Base-by-base conservation (phyloP, 176 grass and related monocot genomes). In the Oryza glumipatula region DNA sequence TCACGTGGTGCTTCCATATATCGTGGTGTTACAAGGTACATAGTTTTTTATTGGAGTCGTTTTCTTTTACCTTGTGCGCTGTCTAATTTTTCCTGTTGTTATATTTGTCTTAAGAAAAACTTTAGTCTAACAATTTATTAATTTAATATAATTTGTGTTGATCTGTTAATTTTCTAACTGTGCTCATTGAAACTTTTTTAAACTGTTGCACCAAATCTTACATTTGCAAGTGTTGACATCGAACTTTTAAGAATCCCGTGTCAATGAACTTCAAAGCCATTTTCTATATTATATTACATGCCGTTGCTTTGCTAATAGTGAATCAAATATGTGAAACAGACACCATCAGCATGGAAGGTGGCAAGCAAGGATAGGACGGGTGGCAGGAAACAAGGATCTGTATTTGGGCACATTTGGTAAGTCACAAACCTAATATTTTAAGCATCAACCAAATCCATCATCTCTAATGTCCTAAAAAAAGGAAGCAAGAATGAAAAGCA, bases 341-440 rank as follows among this genome's bases (percentile, higher is more conserved):
- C 94, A 96, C 80, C 94, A 95, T 78, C 93, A 95, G 58, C 93
- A 95, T 75, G 93, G 93, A 70, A 90, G 93, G 70, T 95, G 93
- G 93, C 93, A 95, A 76, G 93, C 93, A 67, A 88, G 93, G 35
- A 95, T 95, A 28, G 93, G 93, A 86, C 83, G 93, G 33, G 90
- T 95, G 49, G 93, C 90, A 61, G 93, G 93, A 78, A 95, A 95
- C 74, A 95, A 95, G 80, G 93, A 95, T 85, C 88, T 95, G 39
- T 95, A 95, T 76, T 80, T 95, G 24, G 93, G 93, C 54, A 92
- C 93, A 63, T 95, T 95, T 23, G 90, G 93, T 95, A 85, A 92
- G 90, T 88, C 17, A 80, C 45, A 23, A 8, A 52, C 33, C 21
- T 28, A 82, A 82, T 45, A 15, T 65, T 33, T 72, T 79, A 35